Evolutionary conservation across 2,329 filamentous ascomycete species (phyloP), one percentile per base, ranked within the genome.

Genomic region (Catunica adiposa): DNA sequence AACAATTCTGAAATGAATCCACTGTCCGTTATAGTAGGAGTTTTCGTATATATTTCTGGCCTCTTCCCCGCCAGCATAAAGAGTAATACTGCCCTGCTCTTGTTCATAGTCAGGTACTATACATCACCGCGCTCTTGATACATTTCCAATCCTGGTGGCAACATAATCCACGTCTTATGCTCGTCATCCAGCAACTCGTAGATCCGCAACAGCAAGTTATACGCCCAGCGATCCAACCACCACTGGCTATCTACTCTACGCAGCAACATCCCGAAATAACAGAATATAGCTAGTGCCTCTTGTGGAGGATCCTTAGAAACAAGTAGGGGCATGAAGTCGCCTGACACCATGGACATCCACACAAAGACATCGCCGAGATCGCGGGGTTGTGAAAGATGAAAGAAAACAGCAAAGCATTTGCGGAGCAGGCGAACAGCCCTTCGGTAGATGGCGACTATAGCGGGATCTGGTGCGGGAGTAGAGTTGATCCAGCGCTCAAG

Each of bases 301-400:
- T 65, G 65, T 38, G 60, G 59, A n/a, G 60, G 63, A 17, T 61
- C 59, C 9, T 58, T 54, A 3, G 42, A 56, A 26, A 62, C 62
- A 11, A 72, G 59, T 22, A 71, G 61, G 15, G 66, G 63, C 8
- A 71, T 58, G 22, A 70, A 67, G 3, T 66, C 66, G 54, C 68
- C 64, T 2, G 65, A 62, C 8, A 69, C 62, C 25, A 59, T 54
- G 60, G 68, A 71, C 50, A 70, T 63, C 69, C 69, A 71, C 3
- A 68, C 61, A 55, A 71, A 70, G 1, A 69, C 62, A 55, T 72
- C 70, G 1, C 64, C 62, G 22, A 66, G 61, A 51, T 72, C 70
- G 11, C 66, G 61, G 7, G 57, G 58, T 11, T 58, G 25, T 29
- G 53, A 15, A 46, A 38, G 17, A 14, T 50, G 20, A 38, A 58